Base-by-base conservation (phyloP, 805 yeast genomes). In the Maudiozyma barnettii region DNA sequence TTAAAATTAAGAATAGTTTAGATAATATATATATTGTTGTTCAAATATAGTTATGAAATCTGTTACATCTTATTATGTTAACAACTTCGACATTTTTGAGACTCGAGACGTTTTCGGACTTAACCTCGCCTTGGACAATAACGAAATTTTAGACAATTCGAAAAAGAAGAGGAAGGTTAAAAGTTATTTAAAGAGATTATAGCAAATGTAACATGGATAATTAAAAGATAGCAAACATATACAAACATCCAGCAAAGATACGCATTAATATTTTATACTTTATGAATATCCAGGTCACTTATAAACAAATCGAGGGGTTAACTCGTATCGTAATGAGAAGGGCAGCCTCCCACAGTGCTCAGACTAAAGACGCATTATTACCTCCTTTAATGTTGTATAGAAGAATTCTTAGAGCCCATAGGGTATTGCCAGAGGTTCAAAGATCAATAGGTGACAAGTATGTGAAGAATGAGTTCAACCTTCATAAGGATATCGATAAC, bases 361-460 rank as follows among this genome's bases (percentile, higher is more conserved):
- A 33, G 12, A n/a, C 20, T 12, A 26, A 18, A 14, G 44, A 41
- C 14, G 23, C 43, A 4, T 36, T 47, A n/a, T 64, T 89, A 10
- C 96, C 96, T 6, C 99, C 99, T 1, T 65, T 90, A 21, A 73
- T 74, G 36, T 75, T 93, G 31, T 93, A 86, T 67, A 73, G 87
- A 46, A 76, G 82, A n/a, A 80, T 93, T 37, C 71, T 93, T 47
- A 72, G 97, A 46, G 90, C 95, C 0, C 97, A 93, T 66, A 71
- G 63, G 41, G 58, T 59, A 18, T 72, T 93, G n/a, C 87, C 90
- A 0, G 64, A 68, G 3, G 79, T 79, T 43, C 83, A 84, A 51
- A 74, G 95, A 49, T 75, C 79, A 45, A 72, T 93, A 20, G 99
- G 99, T 4, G 96, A 93, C 65, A 74, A 79, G 54, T 93, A 93